Evolutionary conservation across 805 yeast species (phyloP), one percentile per base, ranked within the genome.

Genomic region (Candida golubevii): DNA sequence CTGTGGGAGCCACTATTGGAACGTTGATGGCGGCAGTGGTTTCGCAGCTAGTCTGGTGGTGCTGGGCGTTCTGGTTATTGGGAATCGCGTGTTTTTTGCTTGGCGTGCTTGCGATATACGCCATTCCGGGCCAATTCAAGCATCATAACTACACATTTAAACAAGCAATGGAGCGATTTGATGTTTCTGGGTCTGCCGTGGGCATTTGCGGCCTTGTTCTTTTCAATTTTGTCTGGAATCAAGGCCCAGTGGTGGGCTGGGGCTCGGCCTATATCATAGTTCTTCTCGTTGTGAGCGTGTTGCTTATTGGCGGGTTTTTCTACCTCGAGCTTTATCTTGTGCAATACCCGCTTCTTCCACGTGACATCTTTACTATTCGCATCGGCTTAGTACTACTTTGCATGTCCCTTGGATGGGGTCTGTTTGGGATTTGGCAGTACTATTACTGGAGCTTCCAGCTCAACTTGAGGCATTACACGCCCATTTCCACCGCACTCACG

Each of bases 181-280:
- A 59, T 26, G 26, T 51, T 9, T 23, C 62, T 7, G 88, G 88
- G n/a, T 67, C 83, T 0, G 13, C 64, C 0, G 47, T 78, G 11
- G 90, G 87, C 4, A 75, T 85, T 5, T 45, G 65, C 6, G 88
- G 87, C 0, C 61, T 86, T 38, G 70, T 83, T 2, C 58, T 85
- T 30, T 69, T 86, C 58, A 84, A 82, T 52, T 80, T 85, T 57
- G 78, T 79, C 2, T 79, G 88, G 80, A 85, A 82, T 54, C 89
- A 86, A 58, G 91, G 85, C 2, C 87, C 91, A 0, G 71, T 76
- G 6, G 82, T 67, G 2, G 88, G 90, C 15, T 85, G 91, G 91
- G 53, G 62, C 9, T 58, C 56, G 1, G 73, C 82, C 0, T 85
- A 84, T 51, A 75, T 82, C 35, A 76, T 81, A 35, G 79, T 70